Conservation (phyloP, 2,329 filamentous ascomycete genomes). For the Exophiala sideris region DNA sequence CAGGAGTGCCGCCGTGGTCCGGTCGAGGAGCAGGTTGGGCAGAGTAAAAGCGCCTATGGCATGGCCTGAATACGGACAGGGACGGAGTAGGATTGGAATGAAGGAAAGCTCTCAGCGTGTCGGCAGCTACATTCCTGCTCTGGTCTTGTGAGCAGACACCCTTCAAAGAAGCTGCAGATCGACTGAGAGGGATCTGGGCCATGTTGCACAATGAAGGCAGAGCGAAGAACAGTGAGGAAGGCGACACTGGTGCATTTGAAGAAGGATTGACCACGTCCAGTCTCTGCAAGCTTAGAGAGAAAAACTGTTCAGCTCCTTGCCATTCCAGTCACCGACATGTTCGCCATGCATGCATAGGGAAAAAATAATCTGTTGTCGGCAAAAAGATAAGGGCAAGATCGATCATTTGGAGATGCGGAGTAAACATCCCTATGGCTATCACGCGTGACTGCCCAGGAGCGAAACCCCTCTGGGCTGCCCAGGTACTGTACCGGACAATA, state of each 20-base stretch:
- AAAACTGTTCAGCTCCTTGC: background rate
- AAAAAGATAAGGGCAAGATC: too few relatives aligned
- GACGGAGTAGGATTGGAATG: background rate
- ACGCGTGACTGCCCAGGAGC: too few relatives aligned
- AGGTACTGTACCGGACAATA: too few relatives aligned
- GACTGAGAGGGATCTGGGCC: slow-evolving; percentile 35
- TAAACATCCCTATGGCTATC: too few relatives aligned
- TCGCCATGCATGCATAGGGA: too few relatives aligned
- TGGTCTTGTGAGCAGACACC: slow-evolving; percentile 31
- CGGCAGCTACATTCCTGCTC: slow-evolving; percentile 30
- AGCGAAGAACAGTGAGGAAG: background rate
- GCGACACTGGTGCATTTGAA: background rate
- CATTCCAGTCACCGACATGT: too few relatives aligned
- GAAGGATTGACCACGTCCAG: background rate
- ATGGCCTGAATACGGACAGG: background rate
- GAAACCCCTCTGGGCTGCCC: too few relatives aligned
- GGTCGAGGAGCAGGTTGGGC: slow-evolving; percentile 19
- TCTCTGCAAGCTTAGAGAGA: too few relatives aligned
- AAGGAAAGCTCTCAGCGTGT: slow-evolving; percentile 18
- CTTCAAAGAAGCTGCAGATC: slow-evolving; percentile 24
- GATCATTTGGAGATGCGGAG: too few relatives aligned
- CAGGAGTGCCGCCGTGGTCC: slow-evolving; percentile 23
- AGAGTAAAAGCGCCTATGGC: slow-evolving; percentile 17
- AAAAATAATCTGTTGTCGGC: too few relatives aligned
- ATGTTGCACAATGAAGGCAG: slow-evolving; percentile 33